Percentiles rank a stretch among this genome's conserved stretches.
Evolutionary conservation across 2,329 filamentous ascomycete species (phyloP).

Genomic region (Calonectria honghensis): DNA sequence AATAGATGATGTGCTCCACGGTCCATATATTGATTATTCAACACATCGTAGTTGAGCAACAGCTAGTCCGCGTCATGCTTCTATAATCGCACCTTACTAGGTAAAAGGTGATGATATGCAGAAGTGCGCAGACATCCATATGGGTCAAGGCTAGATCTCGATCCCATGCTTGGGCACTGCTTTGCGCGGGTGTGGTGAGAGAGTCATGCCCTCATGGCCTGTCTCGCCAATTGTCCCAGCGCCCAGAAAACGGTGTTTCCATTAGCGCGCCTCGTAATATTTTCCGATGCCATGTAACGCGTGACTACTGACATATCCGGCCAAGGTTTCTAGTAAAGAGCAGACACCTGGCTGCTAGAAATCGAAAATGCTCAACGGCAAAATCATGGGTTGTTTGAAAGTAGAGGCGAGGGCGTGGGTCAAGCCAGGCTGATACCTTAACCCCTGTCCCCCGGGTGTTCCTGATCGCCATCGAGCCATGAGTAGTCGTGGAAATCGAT

Average conservation of each 20-base stretch:
- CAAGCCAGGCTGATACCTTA: slow-evolving; percentile 39
- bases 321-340: background rate
- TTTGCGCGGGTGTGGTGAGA: slow-evolving; percentile 42
- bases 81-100: background rate
- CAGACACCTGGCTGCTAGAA: slow-evolving; percentile 12
- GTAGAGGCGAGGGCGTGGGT: slow-evolving; percentile 43
- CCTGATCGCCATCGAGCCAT: slow-evolving; percentile 55
- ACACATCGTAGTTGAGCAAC: background rate
- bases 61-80: background rate
- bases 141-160: slow-evolving; percentile 52
- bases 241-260: slow-evolving; percentile 11
- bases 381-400: slow-evolving; percentile 46
- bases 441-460: slow-evolving; percentile 50
- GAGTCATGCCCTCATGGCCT: slow-evolving; percentile 39
- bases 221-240: slow-evolving; percentile 42
- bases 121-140: slow-evolving; percentile 24
- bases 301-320: background rate
- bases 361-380: slow-evolving; percentile 45
- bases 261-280: background rate
- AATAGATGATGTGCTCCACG: background rate
- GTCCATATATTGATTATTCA: slow-evolving; percentile 8
- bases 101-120: slow-evolving; percentile 28
- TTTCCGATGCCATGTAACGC: slow-evolving; percentile 1
- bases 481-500: slow-evolving; percentile 55
- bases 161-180: slow-evolving; percentile 51